These are phyloP conservation scores for Hirschfeldia incana DNA, from an alignment of 345 rosid species.

Conservation along the genomic window DNA sequence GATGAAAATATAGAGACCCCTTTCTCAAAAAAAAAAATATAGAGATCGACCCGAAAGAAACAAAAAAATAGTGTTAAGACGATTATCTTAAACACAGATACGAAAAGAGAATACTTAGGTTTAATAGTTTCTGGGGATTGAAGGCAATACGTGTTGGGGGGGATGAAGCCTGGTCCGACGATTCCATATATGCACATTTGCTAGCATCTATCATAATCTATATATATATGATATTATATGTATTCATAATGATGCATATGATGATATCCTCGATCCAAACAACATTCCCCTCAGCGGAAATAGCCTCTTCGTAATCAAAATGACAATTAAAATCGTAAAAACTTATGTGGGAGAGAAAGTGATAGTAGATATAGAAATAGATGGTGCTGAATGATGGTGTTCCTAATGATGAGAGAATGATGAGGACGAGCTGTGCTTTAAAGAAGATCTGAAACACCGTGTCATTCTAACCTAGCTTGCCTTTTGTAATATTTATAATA, in stretches of 20 bases:
- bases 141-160: constrained; percentile 43
- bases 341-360: not conserved
- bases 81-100: not conserved
- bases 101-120: not conserved
- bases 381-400: constrained; percentile 25
- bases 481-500: not conserved
- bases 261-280: constrained; percentile 51
- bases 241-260: not conserved
- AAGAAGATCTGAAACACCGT: constrained; percentile 5
- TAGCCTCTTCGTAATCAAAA: constrained; percentile 40
- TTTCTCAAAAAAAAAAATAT: not conserved
- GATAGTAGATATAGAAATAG: constrained; percentile 16
- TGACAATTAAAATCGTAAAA: not conserved
- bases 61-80: not conserved
- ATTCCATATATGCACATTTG: not conserved
- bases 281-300: constrained; percentile 54
- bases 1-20: not conserved
- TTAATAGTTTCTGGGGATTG: not conserved
- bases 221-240: not conserved
- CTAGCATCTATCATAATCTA: not conserved
- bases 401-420: constrained; percentile 33
- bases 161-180: constrained; percentile 89
- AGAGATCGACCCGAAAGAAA: not conserved
- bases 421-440: constrained; percentile 14
- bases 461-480: constrained; percentile 20